A percentile compares a stretch with the other conserved stretches of the same genome.
phyloP scores from a whole-genome alignment of 192 early-diverging fungal genomes.

The Chytriomyces hyalinus region DNA sequence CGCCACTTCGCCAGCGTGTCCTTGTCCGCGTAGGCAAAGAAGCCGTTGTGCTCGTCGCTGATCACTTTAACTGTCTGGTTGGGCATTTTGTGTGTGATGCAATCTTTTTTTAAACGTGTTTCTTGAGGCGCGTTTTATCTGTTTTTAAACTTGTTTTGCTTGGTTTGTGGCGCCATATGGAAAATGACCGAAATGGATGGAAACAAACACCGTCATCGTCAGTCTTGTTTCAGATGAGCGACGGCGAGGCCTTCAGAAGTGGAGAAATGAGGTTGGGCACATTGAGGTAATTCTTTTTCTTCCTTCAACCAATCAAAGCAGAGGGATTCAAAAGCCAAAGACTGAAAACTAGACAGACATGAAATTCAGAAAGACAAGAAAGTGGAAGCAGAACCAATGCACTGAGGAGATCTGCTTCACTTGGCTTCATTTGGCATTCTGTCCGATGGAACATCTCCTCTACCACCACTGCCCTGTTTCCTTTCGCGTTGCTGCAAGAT shows the following conservation, averaged over 20 bases:
- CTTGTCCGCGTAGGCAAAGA: constrained; percentile 30
- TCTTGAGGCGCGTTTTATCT: not conserved
- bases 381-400: no score
- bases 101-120: not conserved
- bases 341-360: no score
- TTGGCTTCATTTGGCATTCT: constrained; percentile 28
- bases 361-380: no score
- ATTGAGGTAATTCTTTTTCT: no score
- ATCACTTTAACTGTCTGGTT: constrained; percentile 34
- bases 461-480: constrained; percentile 31
- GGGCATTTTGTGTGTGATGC: constrained; percentile 8
- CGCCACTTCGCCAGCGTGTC: constrained; percentile 27
- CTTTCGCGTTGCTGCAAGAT: constrained; percentile 38
- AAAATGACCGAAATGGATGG: not conserved
- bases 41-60: not conserved
- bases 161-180: no score
- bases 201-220: no score
- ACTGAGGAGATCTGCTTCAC: not conserved
- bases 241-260: no score
- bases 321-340: no score
- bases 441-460: constrained; percentile 14
- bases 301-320: no score
- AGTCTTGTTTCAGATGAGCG: no score
- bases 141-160: not conserved
- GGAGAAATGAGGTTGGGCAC: no score